Conservation (phyloP, 768 basidiomycete genomes). For the Macrocybe gigantea region DNA sequence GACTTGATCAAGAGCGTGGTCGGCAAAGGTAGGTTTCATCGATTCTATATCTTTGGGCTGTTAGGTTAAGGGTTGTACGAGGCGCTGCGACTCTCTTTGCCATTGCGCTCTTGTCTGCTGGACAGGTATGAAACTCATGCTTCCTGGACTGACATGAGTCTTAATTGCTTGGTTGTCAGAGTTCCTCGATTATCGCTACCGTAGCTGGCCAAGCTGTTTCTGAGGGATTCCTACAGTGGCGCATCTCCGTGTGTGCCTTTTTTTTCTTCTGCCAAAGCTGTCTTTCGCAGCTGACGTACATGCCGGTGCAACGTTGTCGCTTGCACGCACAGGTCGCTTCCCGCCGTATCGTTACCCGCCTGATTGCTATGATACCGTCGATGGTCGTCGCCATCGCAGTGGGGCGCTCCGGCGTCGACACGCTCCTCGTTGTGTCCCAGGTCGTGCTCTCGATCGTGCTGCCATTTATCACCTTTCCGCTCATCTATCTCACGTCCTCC, state of each 20-base stretch:
- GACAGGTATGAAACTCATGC: conserved; percentile 45
- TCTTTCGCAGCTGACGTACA: background rate
- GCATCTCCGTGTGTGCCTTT: conserved; percentile 52
- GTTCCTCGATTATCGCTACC: conserved; percentile 85
- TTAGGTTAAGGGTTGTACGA: conserved; percentile 17
- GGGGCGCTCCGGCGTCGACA: conserved; percentile 65
- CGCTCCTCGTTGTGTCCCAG: conserved; percentile 81
- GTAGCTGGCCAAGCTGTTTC: conserved; percentile 87
- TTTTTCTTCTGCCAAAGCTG: background rate
- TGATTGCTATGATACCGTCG: conserved; percentile 78
- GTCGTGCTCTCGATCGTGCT: conserved; percentile 80
- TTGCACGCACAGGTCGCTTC: conserved; percentile 49
- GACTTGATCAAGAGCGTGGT: conserved; percentile 61
- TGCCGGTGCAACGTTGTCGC: background rate
- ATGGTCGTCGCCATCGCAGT: conserved; percentile 70
- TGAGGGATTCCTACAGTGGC: conserved; percentile 88
- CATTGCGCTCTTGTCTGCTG: conserved; percentile 75
- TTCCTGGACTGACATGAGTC: background rate
- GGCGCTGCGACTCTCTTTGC: conserved; percentile 87
- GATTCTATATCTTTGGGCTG: background rate
- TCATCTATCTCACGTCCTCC: conserved; percentile 71
- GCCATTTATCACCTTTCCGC: conserved; percentile 80
- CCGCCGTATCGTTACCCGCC: conserved; percentile 78
- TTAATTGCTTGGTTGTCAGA: conserved; percentile 25
- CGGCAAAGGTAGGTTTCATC: conserved; percentile 49